Conservation (phyloP, 2,329 filamentous ascomycete genomes). For the Colletotrichum zoysiae region DNA sequence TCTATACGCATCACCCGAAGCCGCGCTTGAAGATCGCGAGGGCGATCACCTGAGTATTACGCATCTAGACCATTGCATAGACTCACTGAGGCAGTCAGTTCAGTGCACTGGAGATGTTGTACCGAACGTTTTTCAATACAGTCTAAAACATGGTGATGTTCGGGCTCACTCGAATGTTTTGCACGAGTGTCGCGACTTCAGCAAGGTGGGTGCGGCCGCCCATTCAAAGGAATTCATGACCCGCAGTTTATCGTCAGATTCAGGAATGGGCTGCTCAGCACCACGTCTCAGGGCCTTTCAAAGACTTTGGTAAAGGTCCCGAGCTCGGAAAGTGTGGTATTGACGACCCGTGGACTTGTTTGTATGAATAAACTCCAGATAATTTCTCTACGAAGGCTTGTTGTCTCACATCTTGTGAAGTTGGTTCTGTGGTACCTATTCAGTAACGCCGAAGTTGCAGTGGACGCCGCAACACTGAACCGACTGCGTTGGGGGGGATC, state of each 20-base stretch:
- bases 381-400: not conserved
- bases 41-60: constrained; percentile 4
- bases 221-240: not conserved
- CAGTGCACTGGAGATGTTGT: constrained; percentile 10
- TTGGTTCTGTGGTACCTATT: too few relatives aligned
- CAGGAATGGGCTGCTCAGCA: constrained; percentile 7
- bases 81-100: not conserved
- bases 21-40: not conserved
- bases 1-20: constrained; percentile 4
- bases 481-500: not conserved
- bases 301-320: constrained; percentile 4
- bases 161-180: constrained; percentile 11
- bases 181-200: constrained; percentile 10
- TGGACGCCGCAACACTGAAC: not conserved
- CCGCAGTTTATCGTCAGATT: not conserved
- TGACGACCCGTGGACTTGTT: constrained; percentile 8
- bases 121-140: constrained; percentile 10
- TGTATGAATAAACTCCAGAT: not conserved
- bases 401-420: not conserved
- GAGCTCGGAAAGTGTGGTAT: constrained; percentile 14
- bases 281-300: constrained; percentile 5
- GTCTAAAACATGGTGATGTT: constrained; percentile 5
- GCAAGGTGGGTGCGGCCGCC: constrained; percentile 1
- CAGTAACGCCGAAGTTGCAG: not conserved
- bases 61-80: constrained; percentile 20